Evolutionary conservation across 495 filamentous ascomycete species (phyloP).

Genomic region (Penicillium herquei): DNA sequence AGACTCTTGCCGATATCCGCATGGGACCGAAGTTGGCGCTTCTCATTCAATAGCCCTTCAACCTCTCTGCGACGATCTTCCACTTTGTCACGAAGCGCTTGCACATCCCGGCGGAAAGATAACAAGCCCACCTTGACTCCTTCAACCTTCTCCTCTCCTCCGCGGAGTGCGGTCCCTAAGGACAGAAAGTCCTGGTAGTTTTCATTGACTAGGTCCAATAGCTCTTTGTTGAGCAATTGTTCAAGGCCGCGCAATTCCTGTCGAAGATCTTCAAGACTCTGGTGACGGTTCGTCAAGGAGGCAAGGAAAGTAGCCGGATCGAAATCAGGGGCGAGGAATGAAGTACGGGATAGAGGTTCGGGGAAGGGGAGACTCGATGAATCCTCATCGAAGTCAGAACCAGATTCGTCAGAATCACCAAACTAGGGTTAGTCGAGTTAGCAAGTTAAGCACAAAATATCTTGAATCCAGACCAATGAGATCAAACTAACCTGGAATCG

Average conservation of each 20-base stretch:
- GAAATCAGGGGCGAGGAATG: constrained; percentile 79
- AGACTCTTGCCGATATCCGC: constrained; percentile 63
- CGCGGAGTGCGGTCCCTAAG: constrained; percentile 75
- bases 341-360: constrained; percentile 69
- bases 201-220: constrained; percentile 89
- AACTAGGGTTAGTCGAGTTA: constrained; percentile 33
- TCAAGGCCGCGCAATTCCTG: constrained; percentile 76
- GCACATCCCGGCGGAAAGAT: constrained; percentile 78
- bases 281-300: constrained; percentile 78
- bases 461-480: neutral
- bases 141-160: constrained; percentile 88
- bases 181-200: constrained; percentile 90
- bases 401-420: constrained; percentile 49
- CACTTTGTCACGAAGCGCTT: constrained; percentile 54
- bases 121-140: constrained; percentile 85
- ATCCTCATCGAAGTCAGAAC: constrained; percentile 58
- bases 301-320: constrained; percentile 80
- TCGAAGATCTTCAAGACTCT: constrained; percentile 92
- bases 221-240: constrained; percentile 72
- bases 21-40: constrained; percentile 47
- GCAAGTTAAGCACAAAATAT: neutral
- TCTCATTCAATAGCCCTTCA: constrained; percentile 52
- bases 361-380: constrained; percentile 78
- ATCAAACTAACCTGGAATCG: constrained; percentile 21
- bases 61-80: constrained; percentile 53